Evolutionary conservation across 2,329 filamentous ascomycete species (phyloP).

Genomic region (Fusarium citri): DNA sequence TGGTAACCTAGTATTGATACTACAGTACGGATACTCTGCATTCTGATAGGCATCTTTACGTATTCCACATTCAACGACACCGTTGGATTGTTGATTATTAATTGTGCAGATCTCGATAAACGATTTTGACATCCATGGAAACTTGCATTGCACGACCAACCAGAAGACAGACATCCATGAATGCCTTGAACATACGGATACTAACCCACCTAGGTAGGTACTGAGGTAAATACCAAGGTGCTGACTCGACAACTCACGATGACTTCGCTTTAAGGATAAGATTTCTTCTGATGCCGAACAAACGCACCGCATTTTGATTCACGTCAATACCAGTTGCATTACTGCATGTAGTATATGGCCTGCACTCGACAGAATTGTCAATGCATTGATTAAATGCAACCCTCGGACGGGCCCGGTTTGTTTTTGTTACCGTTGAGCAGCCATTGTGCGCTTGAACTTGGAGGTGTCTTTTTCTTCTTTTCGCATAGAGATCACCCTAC

Average conservation of each 20-base stretch:
- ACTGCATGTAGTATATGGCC: not conserved
- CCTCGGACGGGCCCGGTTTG: not conserved
- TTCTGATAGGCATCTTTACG: not conserved
- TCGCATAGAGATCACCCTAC: not conserved
- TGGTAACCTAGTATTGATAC: not conserved
- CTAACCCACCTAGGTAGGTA: no score
- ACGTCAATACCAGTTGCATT: not conserved
- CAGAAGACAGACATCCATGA: not conserved
- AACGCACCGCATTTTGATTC: conserved; percentile 7
- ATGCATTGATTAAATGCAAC: not conserved
- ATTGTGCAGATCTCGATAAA: not conserved
- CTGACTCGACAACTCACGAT: conserved; percentile 7
- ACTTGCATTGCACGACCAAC: not conserved
- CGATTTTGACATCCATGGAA: not conserved
- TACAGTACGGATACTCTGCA: not conserved
- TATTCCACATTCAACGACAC: conserved; percentile 9
- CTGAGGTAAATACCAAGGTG: not conserved
- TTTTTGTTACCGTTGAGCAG: conserved; percentile 1
- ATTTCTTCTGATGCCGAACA: not conserved
- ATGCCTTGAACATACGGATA: not conserved
- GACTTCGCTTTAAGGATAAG: conserved; percentile 2
- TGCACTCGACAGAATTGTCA: not conserved
- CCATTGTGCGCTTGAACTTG: not conserved
- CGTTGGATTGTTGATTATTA: conserved; percentile 1
- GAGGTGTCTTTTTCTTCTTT: not conserved